Conservation (phyloP, 345 rosid genomes). For the Eucalyptus shirleyi region DNA sequence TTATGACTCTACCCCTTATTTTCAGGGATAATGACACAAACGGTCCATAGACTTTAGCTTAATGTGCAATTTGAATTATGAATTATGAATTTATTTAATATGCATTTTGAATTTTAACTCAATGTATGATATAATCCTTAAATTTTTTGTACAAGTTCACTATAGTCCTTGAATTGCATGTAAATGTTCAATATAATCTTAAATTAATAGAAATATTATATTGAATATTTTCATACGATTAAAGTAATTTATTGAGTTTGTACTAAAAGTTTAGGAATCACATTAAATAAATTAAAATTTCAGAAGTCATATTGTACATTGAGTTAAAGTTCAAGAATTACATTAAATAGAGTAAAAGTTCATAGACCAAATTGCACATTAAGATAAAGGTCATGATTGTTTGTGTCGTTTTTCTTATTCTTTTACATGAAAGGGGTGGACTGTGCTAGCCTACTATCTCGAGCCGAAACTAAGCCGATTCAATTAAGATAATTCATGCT, state of each 20-base stretch:
- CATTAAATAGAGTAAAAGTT: fast-evolving
- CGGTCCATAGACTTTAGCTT: fast-evolving
- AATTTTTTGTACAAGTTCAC: too few species aligned
- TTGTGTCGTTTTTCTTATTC: too few species aligned
- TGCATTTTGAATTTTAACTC: fast-evolving
- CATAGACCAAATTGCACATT: fast-evolving
- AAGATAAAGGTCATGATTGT: fast-evolving
- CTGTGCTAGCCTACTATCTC: fast-evolving
- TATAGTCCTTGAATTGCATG: fast-evolving
- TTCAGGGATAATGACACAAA: fast-evolving
- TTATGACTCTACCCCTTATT: background rate
- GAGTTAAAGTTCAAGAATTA: fast-evolving
- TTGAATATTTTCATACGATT: too few species aligned
- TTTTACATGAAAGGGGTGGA: background rate
- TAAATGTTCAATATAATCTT: background rate
- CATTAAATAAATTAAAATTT: too few species aligned
- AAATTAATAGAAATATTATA: fast-evolving
- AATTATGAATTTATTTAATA: too few species aligned
- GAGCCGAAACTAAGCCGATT: fast-evolving
- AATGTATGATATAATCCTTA: fast-evolving
- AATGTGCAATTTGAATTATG: fast-evolving
- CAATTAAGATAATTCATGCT: fast-evolving
- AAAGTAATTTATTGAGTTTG: fast-evolving
- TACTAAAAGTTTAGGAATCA: fast-evolving
- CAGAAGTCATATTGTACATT: fast-evolving